Base-by-base conservation (phyloP, 2,329 filamentous ascomycete species). In the Stemphylium lycopersici region DNA sequence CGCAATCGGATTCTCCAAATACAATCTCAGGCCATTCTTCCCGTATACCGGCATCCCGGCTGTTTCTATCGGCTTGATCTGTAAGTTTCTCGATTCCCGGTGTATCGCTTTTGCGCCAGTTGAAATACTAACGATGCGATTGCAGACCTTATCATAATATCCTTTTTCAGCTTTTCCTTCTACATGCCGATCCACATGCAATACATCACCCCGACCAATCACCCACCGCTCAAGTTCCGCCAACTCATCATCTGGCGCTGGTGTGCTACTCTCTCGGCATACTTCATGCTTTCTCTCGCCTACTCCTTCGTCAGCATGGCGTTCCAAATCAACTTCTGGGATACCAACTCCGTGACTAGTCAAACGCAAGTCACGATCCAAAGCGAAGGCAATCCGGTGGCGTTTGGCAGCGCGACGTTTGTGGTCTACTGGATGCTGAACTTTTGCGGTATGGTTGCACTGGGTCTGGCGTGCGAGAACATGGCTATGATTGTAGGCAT, bases 161-260 rank as follows among this genome's bases (percentile, higher is more conserved):
- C 84, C 0, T 88, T 88, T 75, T 88, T 88, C 76, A 84, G 81
- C 24, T 88, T 86, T 69, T 78, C 81, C 0, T 88, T 88, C 74
- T 85, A 88, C 63, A 76, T 88, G 39, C 86, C 86, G 0, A 83
- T 87, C 12, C 85, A 89, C 68, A 80, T 79, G 61, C 81, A 83
- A 65, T 86, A 86, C 66, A 76, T 87, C 54, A 78, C 78, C 13
- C 79, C 81, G 0, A 77, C 81, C 42, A 78, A 78, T 10, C 84
- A 86, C 53, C 83, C 83, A 1, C 82, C 84, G 0, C 77, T 88
- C 1, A 81, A 84, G 41, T 83, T 84, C 63, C 77, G 75, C 58
- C 83, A 88, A 51, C 78, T 87, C 39, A 77, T 88, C 26, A 52
- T 84, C 20, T 87, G 84, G 80, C 81, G 85, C 22, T 83, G 83